Evolutionary conservation across 2,329 filamentous ascomycete genomes (phyloP), one percentile per base, ranked within the genome.

Genomic region (Penicillium sp.): DNA sequence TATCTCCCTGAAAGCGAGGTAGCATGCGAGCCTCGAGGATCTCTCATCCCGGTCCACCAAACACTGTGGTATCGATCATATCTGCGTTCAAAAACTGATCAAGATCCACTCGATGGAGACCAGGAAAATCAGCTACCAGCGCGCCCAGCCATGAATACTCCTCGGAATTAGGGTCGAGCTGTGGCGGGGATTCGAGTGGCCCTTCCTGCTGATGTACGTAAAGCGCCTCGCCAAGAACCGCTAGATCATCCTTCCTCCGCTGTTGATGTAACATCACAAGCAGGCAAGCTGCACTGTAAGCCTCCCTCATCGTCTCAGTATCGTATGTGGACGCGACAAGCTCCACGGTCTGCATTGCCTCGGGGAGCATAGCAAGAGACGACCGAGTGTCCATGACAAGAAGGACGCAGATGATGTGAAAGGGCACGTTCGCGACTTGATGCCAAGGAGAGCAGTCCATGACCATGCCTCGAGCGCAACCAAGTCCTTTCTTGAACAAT

Each of bases 351-450:
- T 75, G 71, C 78, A 86, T 81, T 0, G 82, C 83, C 18, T 82
- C 79, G 0, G 74, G 73, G 6, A 86, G 75, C 55, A 81, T 75
- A 0, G 76, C 72, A 0, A 84, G 73, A 0, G 81, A 80, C 2
- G 81, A 73, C 0, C 75, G 73, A 0, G 77, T 83, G 56, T 86
- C 83, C 60, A 86, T 81, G 0, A 80, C 81, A 1, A 86, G 75
- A 7, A 86, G 71, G 0, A 84, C 73, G 56, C 83, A 85, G 18
- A 84, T 78, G 2, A 83, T 80, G 40, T 86, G 83, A 54, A 86
- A 86, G 0, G 84, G 84, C 0, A 86, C 81, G 49, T 86, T 85
- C 24, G 82, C 82, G 41, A 84, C 78, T 53, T 86, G 83, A 63
- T 85, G 84, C 84, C 84, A 87, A 0, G 83, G 83, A 1, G 74